Base-by-base conservation (phyloP, 495 filamentous ascomycete species). In the Hypoxylon lienhwacheense region DNA sequence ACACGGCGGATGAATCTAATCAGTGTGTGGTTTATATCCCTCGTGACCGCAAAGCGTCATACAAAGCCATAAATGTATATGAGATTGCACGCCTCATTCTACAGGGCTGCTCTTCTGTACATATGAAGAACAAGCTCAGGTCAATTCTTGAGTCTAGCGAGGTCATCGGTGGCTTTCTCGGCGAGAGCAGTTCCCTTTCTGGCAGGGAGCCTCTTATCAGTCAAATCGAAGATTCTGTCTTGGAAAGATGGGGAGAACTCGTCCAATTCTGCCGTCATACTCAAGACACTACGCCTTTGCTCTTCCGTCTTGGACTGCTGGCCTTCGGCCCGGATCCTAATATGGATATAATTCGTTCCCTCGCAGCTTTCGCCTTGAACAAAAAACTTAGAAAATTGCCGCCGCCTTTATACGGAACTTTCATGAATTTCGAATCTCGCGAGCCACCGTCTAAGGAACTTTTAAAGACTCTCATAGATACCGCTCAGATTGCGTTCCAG, bases 171-270 rank as follows among this genome's bases (percentile, higher is more conserved):
- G 72, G 73, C 4, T 76, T 70, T 50, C 35, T 50, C 17, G 3
- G 40, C 7, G 33, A 12, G 3, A 53, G 43, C 29, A 37, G 53
- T 43, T 56, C 45, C n/a, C 31, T 53, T 11, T 34, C 51, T 7
- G 25, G 61, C 11, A 54, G 17, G 19, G 62, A 66, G 12, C 59
- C 68, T 0, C 63, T 74, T 3, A 52, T 68, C 8, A 66, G 41
- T 15, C 59, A 73, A 37, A 61, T 75, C 1, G 59, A 66, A n/a
- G 64, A 67, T 17, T 55, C 68, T 14, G 45, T 75, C 4, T 37
- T 52, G 10, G 65, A 68, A 44, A 49, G 69, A 11, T 76, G 72
- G 72, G 73, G 72, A 0, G 32, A 47, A 0, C 60, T 76, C 1
- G 61, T 74, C 25, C 21, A 71, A 14, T 64, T 63, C 19, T 72